A percentile compares a stretch with the other conserved stretches of the same genome.
These are phyloP conservation scores for Aureobasidium vineae DNA, from an alignment of 2,329 filamentous ascomycete species.

Conservation along the genomic window DNA sequence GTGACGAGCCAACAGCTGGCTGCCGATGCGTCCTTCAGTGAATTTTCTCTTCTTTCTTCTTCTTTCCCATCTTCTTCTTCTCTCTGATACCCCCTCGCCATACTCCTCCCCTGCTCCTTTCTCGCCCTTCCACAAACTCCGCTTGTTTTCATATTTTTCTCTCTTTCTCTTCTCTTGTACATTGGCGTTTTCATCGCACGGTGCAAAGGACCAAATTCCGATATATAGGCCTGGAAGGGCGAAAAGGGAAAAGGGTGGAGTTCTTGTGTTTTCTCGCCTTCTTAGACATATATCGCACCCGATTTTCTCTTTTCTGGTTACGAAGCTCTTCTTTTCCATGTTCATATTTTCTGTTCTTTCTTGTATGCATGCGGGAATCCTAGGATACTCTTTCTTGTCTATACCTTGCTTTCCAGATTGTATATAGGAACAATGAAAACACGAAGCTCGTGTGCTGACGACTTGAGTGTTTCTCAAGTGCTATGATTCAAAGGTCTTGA, in stretches of 20 bases:
- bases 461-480: not conserved
- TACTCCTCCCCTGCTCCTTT: not conserved
- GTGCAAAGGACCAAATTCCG: not conserved
- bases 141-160: not conserved
- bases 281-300: not conserved
- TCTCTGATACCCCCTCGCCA: not conserved
- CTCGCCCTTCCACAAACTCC: not conserved
- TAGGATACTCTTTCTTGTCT: not conserved
- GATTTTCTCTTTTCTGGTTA: not conserved
- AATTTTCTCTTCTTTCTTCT: not conserved
- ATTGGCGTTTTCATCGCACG: not conserved
- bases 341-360: not conserved
- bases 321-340: not conserved
- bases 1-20: slow-evolving; percentile 57
- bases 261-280: too few species aligned
- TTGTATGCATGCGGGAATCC: not conserved
- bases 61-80: not conserved
- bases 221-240: not conserved
- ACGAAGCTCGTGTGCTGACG: not conserved
- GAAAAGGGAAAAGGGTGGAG: not conserved
- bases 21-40: slow-evolving; percentile 66
- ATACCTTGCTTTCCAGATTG: not conserved
- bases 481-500: too few species aligned
- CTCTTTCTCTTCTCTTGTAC: not conserved
- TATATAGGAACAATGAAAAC: not conserved